A percentile compares a stretch with the other conserved stretches of the same genome.
phyloP scores from a whole-genome alignment of 495 filamentous ascomycete species.

The Darksidea phi region DNA sequence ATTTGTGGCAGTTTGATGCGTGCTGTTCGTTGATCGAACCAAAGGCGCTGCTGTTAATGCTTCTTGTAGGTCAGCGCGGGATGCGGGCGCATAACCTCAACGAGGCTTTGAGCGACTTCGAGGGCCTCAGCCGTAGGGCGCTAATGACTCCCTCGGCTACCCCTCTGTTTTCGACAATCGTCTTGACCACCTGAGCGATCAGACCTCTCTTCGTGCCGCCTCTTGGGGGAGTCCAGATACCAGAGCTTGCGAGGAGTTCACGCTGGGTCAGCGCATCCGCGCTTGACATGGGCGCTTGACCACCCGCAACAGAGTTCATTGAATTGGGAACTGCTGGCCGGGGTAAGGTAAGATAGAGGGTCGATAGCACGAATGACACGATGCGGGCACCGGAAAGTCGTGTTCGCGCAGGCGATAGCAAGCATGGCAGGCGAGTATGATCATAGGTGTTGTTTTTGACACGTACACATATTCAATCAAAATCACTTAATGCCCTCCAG shows the following conservation, averaged over 20 bases:
- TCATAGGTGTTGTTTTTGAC: too few relatives aligned
- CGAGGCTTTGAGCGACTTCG: too few relatives aligned
- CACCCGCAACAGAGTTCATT: constrained; percentile 62
- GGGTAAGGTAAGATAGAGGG: constrained; percentile 67
- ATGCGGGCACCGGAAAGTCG: constrained; percentile 50
- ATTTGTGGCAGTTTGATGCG: too few relatives aligned
- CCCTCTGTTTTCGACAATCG: constrained; percentile 55
- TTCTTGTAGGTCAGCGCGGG: too few relatives aligned
- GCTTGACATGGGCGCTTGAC: constrained; percentile 44
- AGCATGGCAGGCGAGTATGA: too few relatives aligned
- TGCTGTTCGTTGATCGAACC: too few relatives aligned
- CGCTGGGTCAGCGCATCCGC: constrained; percentile 47
- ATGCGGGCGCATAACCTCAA: constrained; percentile 26
- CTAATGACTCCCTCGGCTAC: constrained; percentile 81
- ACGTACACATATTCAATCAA: too few relatives aligned
- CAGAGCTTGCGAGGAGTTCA: constrained; percentile 60
- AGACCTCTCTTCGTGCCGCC: constrained; percentile 71
- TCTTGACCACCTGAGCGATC: constrained; percentile 59
- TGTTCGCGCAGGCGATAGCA: constrained; percentile 47
- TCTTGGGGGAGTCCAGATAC: constrained; percentile 75
- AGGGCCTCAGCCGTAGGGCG: constrained; percentile 67
- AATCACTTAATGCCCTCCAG: too few relatives aligned
- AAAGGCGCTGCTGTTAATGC: too few relatives aligned
- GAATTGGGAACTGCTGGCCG: constrained; percentile 68
- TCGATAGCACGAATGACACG: constrained; percentile 68